Conservation (phyloP, 805 yeast genomes). For the Wickerhamomyces sydowiorum region DNA sequence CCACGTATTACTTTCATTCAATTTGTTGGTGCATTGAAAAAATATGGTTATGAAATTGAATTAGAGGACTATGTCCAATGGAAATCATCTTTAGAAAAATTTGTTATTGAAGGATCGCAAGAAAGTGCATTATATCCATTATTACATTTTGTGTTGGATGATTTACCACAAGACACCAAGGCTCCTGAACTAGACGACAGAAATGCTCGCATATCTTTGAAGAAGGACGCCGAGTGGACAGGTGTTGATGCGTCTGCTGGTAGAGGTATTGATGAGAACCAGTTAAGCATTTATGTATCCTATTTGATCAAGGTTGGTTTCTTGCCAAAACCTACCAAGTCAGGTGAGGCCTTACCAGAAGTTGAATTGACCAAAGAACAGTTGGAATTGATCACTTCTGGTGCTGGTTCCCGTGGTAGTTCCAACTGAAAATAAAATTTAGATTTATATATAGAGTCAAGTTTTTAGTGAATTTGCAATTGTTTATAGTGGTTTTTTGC, state of each 20-base stretch:
- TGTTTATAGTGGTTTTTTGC: no score
- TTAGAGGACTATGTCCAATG: constrained; percentile 68
- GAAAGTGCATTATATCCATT: constrained; percentile 91
- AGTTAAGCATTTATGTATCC: constrained; percentile 71
- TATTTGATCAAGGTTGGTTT: constrained; percentile 79
- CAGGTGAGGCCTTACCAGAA: constrained; percentile 48
- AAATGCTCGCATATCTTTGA: constrained; percentile 70
- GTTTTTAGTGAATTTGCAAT: not conserved
- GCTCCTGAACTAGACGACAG: constrained; percentile 94
- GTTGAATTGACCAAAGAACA: constrained; percentile 52
- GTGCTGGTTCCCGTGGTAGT: constrained; percentile 73
- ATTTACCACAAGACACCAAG: constrained; percentile 82
- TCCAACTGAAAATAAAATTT: constrained; percentile 27
- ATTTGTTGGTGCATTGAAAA: constrained; percentile 57
- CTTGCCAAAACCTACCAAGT: constrained; percentile 53
- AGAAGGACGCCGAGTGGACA: constrained; percentile 53
- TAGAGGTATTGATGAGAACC: constrained; percentile 61
- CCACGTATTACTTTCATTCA: constrained; percentile 83
- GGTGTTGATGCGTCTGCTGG: constrained; percentile 67
- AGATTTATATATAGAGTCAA: not conserved
- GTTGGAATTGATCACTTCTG: constrained; percentile 49
- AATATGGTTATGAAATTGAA: constrained; percentile 68
- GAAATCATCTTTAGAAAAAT: constrained; percentile 71
- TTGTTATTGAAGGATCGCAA: constrained; percentile 64
- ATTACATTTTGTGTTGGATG: constrained; percentile 89